Evolutionary conservation across 169 alveolate genomes (phyloP), one percentile per base, ranked within the genome.

Genomic region (Eimeria sp.): DNA sequence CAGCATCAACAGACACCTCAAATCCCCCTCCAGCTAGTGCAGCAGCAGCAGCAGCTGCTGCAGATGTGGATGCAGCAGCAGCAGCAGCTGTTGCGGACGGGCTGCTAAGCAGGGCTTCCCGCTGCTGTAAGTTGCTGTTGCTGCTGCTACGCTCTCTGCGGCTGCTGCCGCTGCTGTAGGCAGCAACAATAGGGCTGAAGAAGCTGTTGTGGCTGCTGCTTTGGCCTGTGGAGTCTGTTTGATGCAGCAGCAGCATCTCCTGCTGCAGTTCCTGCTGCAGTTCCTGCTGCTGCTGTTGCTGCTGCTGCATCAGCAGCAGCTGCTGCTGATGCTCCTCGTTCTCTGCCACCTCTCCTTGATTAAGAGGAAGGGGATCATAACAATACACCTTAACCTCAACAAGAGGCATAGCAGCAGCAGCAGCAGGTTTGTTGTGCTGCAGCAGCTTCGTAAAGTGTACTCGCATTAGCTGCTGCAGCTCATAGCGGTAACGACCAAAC

Each of bases 91-190:
- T 14, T 14, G 61, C 0, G 61, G 61, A 54, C 0, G 45, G 27
- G 78, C 30, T 30, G 78, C 40, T 30, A 4, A 67, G 78, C 25
- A 67, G 20, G 78, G 78, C 78, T 4, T 67, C 78, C 78, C 40
- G 78, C 78, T 67, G 78, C 78, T 67, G 78, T 18, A 30, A 67
- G 40, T 67, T 67, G 78, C 78, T 67, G 78, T 25, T 67, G 78
- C 4, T 67, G 78, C 78, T 18, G 78, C 7, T 30, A 4, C 78
- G 27, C 30, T 30, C 45, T 30, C 78, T 30, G 27, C 78, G 78
- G 61, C 78, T 67, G 78, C 78, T 67, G 78, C 78, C 4, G 20
- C 78, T 67, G 78, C 78, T n/a, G 78, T 30, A 67, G 78, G 78
- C 78, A n/a, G 40, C 78, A 67, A 25, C 78, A 67, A 67, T n/a